phyloP scores from a whole-genome alignment of 441 rosid species.

The Geranium incanum region DNA sequence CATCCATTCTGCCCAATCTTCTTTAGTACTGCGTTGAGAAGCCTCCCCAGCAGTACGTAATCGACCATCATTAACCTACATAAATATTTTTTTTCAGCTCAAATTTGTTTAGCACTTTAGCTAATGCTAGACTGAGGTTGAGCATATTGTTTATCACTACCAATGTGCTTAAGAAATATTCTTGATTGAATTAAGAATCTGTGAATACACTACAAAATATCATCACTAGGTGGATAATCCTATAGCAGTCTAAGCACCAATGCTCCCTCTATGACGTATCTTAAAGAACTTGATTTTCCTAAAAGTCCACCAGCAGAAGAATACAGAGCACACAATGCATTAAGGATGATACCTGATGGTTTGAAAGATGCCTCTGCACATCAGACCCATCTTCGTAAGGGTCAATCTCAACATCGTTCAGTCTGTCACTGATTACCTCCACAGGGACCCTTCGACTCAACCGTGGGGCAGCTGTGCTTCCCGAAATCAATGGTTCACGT shows the following conservation, averaged over 20 bases:
- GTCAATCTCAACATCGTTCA: conserved; percentile 73
- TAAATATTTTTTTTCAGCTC: conserved; percentile 1
- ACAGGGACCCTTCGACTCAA: conserved; percentile 71
- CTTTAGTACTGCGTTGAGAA: conserved; percentile 98
- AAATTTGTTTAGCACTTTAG: background rate
- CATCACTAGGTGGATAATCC: background rate
- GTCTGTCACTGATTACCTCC: conserved; percentile 82
- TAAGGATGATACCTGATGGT: conserved; percentile 56
- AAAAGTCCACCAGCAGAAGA: background rate
- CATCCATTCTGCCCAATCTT: conserved; percentile 99
- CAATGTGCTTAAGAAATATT: background rate
- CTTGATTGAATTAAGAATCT: background rate
- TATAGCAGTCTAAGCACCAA: conserved; percentile 14
- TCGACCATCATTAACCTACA: conserved; percentile 83
- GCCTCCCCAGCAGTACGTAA: conserved; percentile 98
- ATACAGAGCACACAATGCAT: background rate
- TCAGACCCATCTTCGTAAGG: conserved; percentile 83
- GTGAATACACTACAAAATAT: background rate
- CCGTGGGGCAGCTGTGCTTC: conserved; percentile 71
- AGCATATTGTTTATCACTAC: background rate
- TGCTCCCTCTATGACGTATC: background rate
- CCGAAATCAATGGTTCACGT: conserved; percentile 82
- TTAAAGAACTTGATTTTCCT: conserved; percentile 4
- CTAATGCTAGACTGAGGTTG: background rate
- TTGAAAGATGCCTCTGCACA: conserved; percentile 43